phyloP scores from a whole-genome alignment of 108 stramenopile genomes.

The Seminavis robusta region DNA sequence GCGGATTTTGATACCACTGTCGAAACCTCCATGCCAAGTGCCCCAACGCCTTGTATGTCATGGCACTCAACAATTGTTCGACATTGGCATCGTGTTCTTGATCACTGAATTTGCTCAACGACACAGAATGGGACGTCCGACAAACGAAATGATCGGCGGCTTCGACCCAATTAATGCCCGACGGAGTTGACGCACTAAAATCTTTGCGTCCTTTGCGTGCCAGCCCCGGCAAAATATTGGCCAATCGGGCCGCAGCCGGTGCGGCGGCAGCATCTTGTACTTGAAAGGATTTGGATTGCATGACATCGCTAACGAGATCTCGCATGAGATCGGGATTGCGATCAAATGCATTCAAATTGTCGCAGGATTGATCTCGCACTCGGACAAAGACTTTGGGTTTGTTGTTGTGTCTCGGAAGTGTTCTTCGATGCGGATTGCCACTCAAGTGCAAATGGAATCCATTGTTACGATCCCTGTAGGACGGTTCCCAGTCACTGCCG shows the following conservation, averaged over 20 bases:
- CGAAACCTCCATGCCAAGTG: slow-evolving; percentile 78
- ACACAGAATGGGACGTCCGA: slow-evolving; percentile 52
- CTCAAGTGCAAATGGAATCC: too few species aligned
- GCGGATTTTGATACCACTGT: slow-evolving; percentile 63
- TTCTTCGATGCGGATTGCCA: too few species aligned
- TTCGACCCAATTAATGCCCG: slow-evolving; percentile 70
- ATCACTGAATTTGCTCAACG: slow-evolving; percentile 47
- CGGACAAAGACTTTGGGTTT: too few species aligned
- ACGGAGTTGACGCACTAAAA: slow-evolving; percentile 42
- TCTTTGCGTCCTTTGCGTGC: slow-evolving; percentile 20
- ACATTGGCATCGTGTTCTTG: slow-evolving; percentile 42
- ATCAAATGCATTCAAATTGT: slow-evolving; percentile 80
- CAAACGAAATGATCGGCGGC: slow-evolving; percentile 82
- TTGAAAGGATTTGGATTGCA: slow-evolving; percentile 51
- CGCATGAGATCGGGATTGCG: slow-evolving; percentile 61
- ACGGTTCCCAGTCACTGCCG: too few species aligned
- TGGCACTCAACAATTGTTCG: slow-evolving; percentile 33
- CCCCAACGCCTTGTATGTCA: slow-evolving; percentile 45
- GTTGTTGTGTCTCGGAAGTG: too few species aligned
- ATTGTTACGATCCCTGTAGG: too few species aligned
- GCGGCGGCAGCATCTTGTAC: slow-evolving; percentile 48
- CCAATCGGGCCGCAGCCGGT: slow-evolving; percentile 52
- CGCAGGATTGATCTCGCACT: slow-evolving; percentile 49
- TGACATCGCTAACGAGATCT: slow-evolving; percentile 55
- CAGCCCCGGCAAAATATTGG: slow-evolving; percentile 60